A percentile compares a stretch with the other conserved stretches of the same genome.
Evolutionary conservation across 2,329 filamentous ascomycete species (phyloP).

Genomic region (Alternaria angustiovoidea): DNA sequence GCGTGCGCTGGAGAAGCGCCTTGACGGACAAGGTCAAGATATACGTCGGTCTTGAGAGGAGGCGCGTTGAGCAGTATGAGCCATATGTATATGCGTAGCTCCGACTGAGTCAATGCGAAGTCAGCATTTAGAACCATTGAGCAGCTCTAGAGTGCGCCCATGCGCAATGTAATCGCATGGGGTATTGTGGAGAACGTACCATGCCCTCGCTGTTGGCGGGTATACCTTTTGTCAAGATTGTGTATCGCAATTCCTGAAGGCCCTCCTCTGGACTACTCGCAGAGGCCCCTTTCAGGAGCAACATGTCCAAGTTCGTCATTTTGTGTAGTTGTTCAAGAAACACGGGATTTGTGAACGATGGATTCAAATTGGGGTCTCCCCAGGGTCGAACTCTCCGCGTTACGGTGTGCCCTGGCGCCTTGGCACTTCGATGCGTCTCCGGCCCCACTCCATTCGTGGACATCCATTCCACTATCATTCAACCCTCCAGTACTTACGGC

Average conservation of each 20-base stretch:
- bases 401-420: slow-evolving; percentile 7
- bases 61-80: slow-evolving; percentile 89
- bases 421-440: neutral
- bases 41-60: slow-evolving; percentile 83
- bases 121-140: neutral
- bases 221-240: slow-evolving; percentile 78
- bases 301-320: slow-evolving; percentile 68
- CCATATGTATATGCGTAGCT: slow-evolving; percentile 94
- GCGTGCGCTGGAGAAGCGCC: slow-evolving; percentile 93
- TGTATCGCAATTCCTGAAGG: slow-evolving; percentile 74
- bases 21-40: slow-evolving; percentile 88
- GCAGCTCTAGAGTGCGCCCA: neutral
- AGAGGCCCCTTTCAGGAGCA: slow-evolving; percentile 81
- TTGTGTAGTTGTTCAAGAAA: slow-evolving; percentile 19
- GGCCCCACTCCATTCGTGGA: neutral
- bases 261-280: slow-evolving; percentile 72
- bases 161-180: slow-evolving; percentile 6
- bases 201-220: slow-evolving; percentile 82
- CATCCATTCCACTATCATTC: neutral
- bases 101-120: slow-evolving; percentile 67
- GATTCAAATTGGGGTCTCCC: slow-evolving; percentile 8
- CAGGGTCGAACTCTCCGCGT: neutral
- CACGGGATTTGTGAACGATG: slow-evolving; percentile 9
- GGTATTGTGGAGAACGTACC: slow-evolving; percentile 58
- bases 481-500: neutral